Base-by-base conservation (phyloP, 2,329 filamentous ascomycete genomes). In the Epicoccum nigrum region DNA sequence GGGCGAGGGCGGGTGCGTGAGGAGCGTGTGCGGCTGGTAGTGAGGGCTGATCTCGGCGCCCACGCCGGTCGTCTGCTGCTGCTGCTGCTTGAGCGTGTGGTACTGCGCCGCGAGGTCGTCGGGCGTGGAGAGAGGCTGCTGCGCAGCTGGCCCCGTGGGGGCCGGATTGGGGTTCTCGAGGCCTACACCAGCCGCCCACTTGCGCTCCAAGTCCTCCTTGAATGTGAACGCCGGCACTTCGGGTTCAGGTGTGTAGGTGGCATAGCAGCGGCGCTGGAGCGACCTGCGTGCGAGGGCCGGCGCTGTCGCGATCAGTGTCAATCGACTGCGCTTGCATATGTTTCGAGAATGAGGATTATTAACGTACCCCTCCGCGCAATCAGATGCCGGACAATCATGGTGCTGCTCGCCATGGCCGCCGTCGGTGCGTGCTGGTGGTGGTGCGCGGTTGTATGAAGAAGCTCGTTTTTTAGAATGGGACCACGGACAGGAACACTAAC, bases 1-100 rank as follows among this genome's bases (percentile, higher is more conserved):
- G 19, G 91, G 87, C 31, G 76, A 76, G 1, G 92, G 92, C 3
- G 94, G 92, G 68, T 91, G 81, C 51, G 76, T 79, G 57, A 92
- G 77, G 46, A 95, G 77, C 47, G 84, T 78, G 59, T 83, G 79
- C 3, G 89, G 88, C 54, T 82, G 73, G 75, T 93, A 92, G 52
- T 82, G 79, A 33, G 77, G 76, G 48, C 60, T 62, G 33, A 79
- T 58, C 34, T 63, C 55, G 20, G 71, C 67, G 32, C 79, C 79
- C 7, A 80, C 57, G 16, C 67, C 57, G 13, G 60, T 59, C 20
- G 69, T 70, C 23, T 68, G 58, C 51, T 69, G 59, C 54, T 76
- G 70, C 61, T 76, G 76, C 56, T 74, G 71, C 58, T 75, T 72
- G 66, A 66, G 74, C 49, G 71, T 67, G 47, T 70, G 62, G 65